Evolutionary conservation across 2,329 filamentous ascomycete genomes (phyloP).

Genomic region (Achaetomium macrosporum): DNA sequence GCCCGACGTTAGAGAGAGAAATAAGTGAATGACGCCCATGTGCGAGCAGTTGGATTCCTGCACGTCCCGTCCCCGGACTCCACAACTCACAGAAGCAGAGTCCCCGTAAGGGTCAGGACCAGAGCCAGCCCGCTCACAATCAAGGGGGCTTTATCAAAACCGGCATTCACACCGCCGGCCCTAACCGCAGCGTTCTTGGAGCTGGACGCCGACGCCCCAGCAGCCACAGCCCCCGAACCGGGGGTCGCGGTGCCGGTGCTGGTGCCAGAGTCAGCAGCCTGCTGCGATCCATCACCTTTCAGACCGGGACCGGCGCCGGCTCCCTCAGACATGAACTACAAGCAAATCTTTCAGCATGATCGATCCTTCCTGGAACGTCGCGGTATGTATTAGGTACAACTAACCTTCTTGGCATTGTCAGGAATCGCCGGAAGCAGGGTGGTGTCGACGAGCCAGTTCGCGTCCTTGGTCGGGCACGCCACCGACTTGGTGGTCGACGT

Average conservation of each 20-base stretch:
- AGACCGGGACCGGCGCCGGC: constrained; percentile 51
- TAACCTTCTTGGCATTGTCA: constrained; percentile 36
- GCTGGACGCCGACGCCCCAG: constrained; percentile 21
- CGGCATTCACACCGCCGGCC: constrained; percentile 19
- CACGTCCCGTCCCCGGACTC: neutral
- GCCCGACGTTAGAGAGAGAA: too few relatives aligned
- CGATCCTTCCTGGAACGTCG: too few relatives aligned
- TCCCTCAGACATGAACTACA: constrained; percentile 46
- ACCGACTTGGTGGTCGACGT: constrained; percentile 41
- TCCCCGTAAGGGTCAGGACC: constrained; percentile 34
- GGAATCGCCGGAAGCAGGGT: constrained; percentile 49
- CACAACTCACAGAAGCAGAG: constrained; percentile 34
- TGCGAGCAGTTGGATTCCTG: too few relatives aligned
- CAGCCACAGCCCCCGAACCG: constrained; percentile 36
- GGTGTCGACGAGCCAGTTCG: constrained; percentile 46
- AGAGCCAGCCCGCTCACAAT: constrained; percentile 31
- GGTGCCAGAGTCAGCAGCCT: constrained; percentile 33
- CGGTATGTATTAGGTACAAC: neutral
- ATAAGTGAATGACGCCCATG: too few relatives aligned
- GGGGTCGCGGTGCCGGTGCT: constrained; percentile 39
- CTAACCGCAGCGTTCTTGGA: constrained; percentile 32
- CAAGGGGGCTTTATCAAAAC: constrained; percentile 35
- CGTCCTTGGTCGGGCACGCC: constrained; percentile 45
- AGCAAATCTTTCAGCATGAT: neutral
- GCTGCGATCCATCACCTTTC: constrained; percentile 48